Base-by-base conservation (phyloP, 2,329 filamentous ascomycete species). In the Aspergillus caelatus region DNA sequence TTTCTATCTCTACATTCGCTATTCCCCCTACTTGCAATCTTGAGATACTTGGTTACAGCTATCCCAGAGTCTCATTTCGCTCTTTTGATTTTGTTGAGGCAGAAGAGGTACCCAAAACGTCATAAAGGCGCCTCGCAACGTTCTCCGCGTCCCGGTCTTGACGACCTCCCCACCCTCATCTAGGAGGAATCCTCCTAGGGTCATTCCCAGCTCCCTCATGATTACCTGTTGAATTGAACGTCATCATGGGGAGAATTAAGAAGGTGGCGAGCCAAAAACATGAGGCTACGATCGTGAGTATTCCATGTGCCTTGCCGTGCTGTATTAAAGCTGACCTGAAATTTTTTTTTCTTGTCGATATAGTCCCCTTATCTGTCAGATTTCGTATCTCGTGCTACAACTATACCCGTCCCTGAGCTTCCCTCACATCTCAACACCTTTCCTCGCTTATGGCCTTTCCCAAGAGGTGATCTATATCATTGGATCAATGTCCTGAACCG, bases 401-500 rank as follows among this genome's bases (percentile, higher is more conserved):
- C 67, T 60, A 63, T 75, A 62, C 87, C 93, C 55, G 82, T 97
- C 72, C 89, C 90, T 72, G 87, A 91, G 75, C 85, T 99, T 69
- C 92, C 93, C 70, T 82, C 87, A 71, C 87, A 91, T 69, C 90
- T 99, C 68, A 84, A 85, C 71, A 87, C 86, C 61, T 98, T 98
- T 76, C 93, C 94, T 63, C 89, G 89, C 68, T 85, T 90, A 85
- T 99, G 95, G 95, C 93, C 94, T 2, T 96, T 98, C 74, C 94
- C 94, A 45, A 88, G 94, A 77, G 96, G 95, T 65, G 95, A 99
- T 77, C 83, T 98, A 34, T 98, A 98, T 77, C 94, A 99, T 83
- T 99, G 96, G 96, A 97, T 99, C 69, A 90, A 92, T 32, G 86
- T 97, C 28, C 82, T 99, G 64, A 96, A 99, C 78, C 90, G 93